Base-by-base conservation (phyloP, 2,329 filamentous ascomycete genomes). In the Fusarium setosum region DNA sequence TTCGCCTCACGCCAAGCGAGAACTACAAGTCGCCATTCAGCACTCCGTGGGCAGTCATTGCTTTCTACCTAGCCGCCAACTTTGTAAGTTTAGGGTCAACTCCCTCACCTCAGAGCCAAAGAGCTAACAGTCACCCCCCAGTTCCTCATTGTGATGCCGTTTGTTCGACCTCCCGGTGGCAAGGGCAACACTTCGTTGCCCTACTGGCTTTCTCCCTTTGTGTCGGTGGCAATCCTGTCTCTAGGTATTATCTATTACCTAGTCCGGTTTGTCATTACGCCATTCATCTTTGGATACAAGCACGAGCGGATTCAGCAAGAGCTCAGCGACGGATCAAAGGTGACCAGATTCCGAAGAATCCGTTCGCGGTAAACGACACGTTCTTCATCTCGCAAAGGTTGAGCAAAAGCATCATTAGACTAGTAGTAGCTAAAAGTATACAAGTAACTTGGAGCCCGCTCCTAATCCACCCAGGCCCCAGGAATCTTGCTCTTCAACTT, bases 31-130 rank as follows among this genome's bases (percentile, higher is more conserved):
- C 68, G 3, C 63, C 63, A 1, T 59, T 70, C 21, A 56, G 21
- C 5, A 58, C 69, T 2, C 69, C 68, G 1, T 71, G 68, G 68
- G 23, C 53, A 2, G 23, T 68, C 4, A 63, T 71, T 23, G 49
- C 17, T 18, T 23, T 31, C 6, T 62, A 55, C 20, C 20, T 59
- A 17, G 44, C 41, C 4, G 56, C 37, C 9, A 59, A 59, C 12
- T 51, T 56, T 20, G 59, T 62, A 50, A 59, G 59, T 24, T 12
- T 18, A 4, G 12, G 12, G 26, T 32, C 18, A 21, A 15, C 13
- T 47, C 13, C 1, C 21, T 11, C 11, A 32, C 3, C 4, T 13
- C 5, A 29, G 5, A 24, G 35, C 6, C 15, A 35, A 4, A 29
- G 5, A 7, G 21, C 49, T 50, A 45, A 58, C 11, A 7, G 6